Evolutionary conservation across 495 filamentous ascomycete species (phyloP), one percentile per base, ranked within the genome.

Genomic region (Umbilicaria muhlenbergii): DNA sequence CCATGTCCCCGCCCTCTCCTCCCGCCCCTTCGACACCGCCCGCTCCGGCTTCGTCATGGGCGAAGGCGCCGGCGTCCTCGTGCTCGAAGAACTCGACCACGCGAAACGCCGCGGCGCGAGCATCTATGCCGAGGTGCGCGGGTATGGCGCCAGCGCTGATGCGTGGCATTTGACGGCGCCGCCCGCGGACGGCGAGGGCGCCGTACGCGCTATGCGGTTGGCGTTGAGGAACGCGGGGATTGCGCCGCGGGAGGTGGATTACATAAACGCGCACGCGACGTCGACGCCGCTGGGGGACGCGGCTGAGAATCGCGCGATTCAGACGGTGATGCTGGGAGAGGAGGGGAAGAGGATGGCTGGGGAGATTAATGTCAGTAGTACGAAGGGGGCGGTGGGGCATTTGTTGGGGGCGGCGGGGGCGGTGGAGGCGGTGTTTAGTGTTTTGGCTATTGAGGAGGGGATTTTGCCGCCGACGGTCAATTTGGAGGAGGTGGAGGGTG

Each of bases 251-350:
- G 62, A 74, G 28, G 81, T 98, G 0, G 86, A 88, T 54, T 98
- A 98, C 58, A 72, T 98, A 54, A 98, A 96, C 56, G 91, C 91
- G 2, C 91, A 98, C 60, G 91, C 87, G 3, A 96, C 91, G 0
- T 83, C 80, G 7, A 98, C 91, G 1, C 50, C 66, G 10, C 68
- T 94, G 3, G 91, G 91, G 0, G 91, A 98, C 62, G 71, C 73
- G 2, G 91, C 89, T 0, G 91, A 98, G 60, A 92, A 87, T 44
- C 61, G 65, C 6, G 91, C 91, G 0, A 92, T 96, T 55, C 78
- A 80, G 45, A 54, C 69, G 0, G 58, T 98, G 46, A 77, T 96
- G 58, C 65, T 86, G 13, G 84, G 82, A 1, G 68, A 77, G 3
- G 72, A 79, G 6, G 88, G 86, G 0, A 71, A 73, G 42, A 47